These are phyloP conservation scores for Hibiscus trionum DNA, from an alignment of 345 rosid species.

Conservation along the genomic window DNA sequence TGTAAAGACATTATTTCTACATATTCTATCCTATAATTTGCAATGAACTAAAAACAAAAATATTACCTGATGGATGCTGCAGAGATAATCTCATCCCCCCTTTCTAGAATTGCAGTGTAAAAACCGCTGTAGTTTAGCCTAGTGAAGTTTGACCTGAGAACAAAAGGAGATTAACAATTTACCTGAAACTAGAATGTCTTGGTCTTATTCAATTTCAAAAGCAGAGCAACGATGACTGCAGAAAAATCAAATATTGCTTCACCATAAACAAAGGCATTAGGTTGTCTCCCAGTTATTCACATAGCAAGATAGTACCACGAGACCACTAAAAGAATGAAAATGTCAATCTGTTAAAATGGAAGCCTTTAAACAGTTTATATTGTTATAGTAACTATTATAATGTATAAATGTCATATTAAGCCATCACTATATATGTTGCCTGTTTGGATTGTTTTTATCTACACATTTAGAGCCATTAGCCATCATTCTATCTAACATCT, in stretches of 20 bases:
- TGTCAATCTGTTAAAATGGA: neutral
- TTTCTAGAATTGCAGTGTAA: conserved; percentile 70
- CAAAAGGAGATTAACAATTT: conserved; percentile 3
- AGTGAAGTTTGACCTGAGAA: conserved; percentile 74
- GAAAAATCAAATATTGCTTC: neutral
- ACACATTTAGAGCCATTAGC: neutral
- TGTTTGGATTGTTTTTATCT: neutral
- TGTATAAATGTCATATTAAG: neutral
- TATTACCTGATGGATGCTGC: conserved; percentile 88
- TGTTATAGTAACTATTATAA: neutral
- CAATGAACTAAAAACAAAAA: neutral
- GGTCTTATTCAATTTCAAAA: conserved; percentile 1
- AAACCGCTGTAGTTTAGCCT: conserved; percentile 71
- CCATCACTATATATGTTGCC: neutral
- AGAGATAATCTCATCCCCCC: conserved; percentile 72
- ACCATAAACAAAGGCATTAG: neutral
- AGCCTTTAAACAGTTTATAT: neutral
- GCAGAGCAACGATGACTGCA: neutral
- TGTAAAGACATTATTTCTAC: conserved; percentile 1
- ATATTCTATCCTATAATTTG: neutral
- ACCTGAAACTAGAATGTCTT: neutral
- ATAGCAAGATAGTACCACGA: neutral
- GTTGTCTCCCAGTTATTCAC: neutral
- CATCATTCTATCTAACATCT: neutral
- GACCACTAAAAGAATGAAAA: neutral